These are phyloP conservation scores for Fraxinus ornus DNA, from an alignment of 305 asterid species.

Conservation along the genomic window DNA sequence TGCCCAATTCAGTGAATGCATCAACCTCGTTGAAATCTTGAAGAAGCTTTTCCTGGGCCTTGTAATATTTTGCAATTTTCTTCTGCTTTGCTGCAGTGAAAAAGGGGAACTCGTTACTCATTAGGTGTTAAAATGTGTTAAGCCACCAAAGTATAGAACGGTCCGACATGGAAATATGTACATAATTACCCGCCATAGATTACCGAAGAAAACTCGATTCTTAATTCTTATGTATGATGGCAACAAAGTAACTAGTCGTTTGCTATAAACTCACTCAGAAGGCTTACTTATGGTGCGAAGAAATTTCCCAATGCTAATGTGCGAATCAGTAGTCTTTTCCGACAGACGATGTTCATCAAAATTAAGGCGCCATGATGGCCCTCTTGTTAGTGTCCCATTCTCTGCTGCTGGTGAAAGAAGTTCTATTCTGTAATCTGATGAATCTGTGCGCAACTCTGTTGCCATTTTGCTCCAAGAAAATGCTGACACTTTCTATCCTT, in stretches of 20 bases:
- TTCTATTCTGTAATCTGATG: background rate
- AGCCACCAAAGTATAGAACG: background rate
- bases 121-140: background rate
- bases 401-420: slow-evolving; percentile 11
- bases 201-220: background rate
- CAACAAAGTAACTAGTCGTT: background rate
- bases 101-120: background rate
- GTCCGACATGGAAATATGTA: background rate
- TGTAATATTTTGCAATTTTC: background rate
- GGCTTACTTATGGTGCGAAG: background rate
- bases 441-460: background rate
- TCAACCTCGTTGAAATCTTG: slow-evolving; percentile 4
- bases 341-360: background rate
- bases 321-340: background rate
- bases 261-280: background rate
- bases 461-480: background rate
- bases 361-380: slow-evolving; percentile 4
- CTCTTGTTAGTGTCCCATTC: background rate
- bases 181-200: background rate
- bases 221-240: background rate
- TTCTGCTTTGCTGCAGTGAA: background rate
- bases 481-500: background rate
- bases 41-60: background rate
- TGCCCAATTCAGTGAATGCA: background rate
- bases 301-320: background rate